Evolutionary conservation across 2,329 filamentous ascomycete genomes (phyloP).

Genomic region (Neofusicoccum ribis): DNA sequence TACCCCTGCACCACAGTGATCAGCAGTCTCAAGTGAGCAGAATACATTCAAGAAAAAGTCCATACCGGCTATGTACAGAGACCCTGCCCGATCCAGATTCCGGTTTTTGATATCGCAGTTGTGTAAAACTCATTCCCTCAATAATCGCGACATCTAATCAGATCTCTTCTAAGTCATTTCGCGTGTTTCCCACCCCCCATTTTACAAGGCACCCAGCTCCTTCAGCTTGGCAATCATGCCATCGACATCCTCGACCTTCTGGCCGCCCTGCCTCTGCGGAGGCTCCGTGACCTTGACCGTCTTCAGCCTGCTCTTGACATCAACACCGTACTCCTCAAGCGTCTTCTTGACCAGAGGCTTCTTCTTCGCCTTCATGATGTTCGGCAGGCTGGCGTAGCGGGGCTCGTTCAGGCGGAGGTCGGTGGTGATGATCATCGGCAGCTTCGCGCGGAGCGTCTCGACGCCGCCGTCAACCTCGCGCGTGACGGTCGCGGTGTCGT

Average conservation of each 20-base stretch:
- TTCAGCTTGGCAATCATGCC: slow-evolving; percentile 93
- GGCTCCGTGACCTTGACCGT: slow-evolving; percentile 90
- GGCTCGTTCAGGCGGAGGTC: slow-evolving; percentile 94
- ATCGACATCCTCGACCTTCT: slow-evolving; percentile 96
- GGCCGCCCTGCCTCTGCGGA: slow-evolving; percentile 81
- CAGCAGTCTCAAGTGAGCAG: background rate
- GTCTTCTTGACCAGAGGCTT: slow-evolving; percentile 95
- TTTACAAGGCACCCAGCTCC: slow-evolving; percentile 85
- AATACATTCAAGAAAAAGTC: background rate
- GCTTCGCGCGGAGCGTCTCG: slow-evolving; percentile 80
- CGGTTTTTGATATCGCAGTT: background rate
- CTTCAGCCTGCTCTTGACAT: slow-evolving; percentile 76
- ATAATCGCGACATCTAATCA: background rate
- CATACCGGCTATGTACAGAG: slow-evolving; percentile 5
- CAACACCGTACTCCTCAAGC: slow-evolving; percentile 72
- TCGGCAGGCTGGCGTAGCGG: slow-evolving; percentile 89
- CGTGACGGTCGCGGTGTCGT: slow-evolving; percentile 72
- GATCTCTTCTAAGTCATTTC: background rate
- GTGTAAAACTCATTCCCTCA: background rate
- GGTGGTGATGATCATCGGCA: slow-evolving; percentile 93
- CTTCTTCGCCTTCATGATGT: slow-evolving; percentile 99
- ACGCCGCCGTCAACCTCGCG: slow-evolving; percentile 94
- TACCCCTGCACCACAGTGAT: too few species aligned
- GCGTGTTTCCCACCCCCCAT: background rate
- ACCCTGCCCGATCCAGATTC: background rate